These are phyloP conservation scores for Mrakia blollopis DNA, from an alignment of 768 basidiomycete species.

Conservation along the genomic window DNA sequence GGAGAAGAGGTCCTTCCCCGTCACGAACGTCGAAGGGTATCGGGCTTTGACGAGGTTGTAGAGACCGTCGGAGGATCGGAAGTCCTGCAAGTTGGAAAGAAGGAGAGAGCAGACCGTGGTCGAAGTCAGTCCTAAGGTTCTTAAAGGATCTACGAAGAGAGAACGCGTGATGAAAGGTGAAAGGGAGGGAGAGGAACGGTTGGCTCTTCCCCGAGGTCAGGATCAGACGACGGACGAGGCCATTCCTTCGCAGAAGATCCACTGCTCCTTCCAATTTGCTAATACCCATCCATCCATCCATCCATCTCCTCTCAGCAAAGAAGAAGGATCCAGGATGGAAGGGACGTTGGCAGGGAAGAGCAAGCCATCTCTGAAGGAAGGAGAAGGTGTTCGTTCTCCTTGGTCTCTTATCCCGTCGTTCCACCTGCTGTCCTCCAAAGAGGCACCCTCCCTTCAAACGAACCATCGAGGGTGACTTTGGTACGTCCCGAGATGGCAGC, in stretches of 20 bases:
- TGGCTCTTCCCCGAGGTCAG: not conserved
- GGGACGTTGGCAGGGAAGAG: not conserved
- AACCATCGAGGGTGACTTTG: not conserved
- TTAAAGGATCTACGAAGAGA: not conserved
- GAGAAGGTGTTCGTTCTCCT: not conserved
- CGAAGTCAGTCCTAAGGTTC: not conserved
- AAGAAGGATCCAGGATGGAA: not conserved
- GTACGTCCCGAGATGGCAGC: not conserved
- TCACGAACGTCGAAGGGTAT: slow-evolving; percentile 74
- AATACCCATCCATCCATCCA: not conserved
- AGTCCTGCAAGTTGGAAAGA: slow-evolving; percentile 59
- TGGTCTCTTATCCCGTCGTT: not conserved
- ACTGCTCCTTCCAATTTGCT: not conserved
- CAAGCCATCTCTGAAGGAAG: slow-evolving; percentile 7
- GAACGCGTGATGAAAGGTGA: not conserved
- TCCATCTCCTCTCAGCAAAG: not conserved
- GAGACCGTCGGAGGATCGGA: slow-evolving; percentile 87
- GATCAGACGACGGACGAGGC: not conserved
- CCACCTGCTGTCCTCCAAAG: not conserved
- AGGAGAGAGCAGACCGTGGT: not conserved
- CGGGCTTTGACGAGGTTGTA: slow-evolving; percentile 83
- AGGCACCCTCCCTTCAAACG: not conserved
- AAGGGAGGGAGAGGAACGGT: not conserved
- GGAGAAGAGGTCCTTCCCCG: slow-evolving; percentile 93
- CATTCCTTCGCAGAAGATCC: not conserved